Conservation (phyloP, 345 rosid species). For the Eucalyptus cloeziana region DNA sequence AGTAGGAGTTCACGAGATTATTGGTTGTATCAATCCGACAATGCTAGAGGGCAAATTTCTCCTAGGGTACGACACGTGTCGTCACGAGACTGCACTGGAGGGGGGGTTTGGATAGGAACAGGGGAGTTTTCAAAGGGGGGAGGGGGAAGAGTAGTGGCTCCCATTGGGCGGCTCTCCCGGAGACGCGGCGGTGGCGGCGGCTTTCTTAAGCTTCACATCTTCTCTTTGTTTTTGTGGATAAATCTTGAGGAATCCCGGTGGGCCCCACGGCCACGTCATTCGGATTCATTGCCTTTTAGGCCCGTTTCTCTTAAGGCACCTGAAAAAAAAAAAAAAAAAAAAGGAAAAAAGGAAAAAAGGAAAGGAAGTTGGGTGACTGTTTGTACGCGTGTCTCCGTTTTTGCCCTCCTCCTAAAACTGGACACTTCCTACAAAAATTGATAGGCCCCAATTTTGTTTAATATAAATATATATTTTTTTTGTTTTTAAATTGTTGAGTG, state of each 20-base stretch:
- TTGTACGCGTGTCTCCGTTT: too few species aligned
- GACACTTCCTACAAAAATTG: not conserved
- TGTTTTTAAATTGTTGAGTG: not conserved
- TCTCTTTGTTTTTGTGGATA: not conserved
- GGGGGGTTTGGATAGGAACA: not conserved
- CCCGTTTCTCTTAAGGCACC: not conserved
- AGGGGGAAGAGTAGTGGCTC: not conserved
- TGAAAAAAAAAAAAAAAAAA: not conserved
- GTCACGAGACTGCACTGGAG: not conserved
- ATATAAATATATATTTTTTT: not conserved
- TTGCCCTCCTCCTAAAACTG: not conserved
- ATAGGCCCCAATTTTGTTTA: not conserved
- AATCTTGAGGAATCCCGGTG: not conserved
- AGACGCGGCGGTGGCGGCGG: not conserved
- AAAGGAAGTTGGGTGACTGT: not conserved
- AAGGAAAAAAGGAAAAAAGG: too few species aligned
- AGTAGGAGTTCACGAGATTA: fast-evolving
- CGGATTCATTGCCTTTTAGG: not conserved
- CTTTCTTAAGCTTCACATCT: not conserved
- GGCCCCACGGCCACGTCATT: not conserved
- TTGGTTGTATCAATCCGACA: fast-evolving
- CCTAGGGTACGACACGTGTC: not conserved
- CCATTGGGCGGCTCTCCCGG: not conserved
- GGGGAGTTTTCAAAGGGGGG: not conserved
- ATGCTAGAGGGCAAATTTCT: fast-evolving